Percentiles rank a stretch among this genome's conserved stretches.
Evolutionary conservation across 2,329 filamentous ascomycete genomes (phyloP).

Genomic region (Hypoxylon sp.): DNA sequence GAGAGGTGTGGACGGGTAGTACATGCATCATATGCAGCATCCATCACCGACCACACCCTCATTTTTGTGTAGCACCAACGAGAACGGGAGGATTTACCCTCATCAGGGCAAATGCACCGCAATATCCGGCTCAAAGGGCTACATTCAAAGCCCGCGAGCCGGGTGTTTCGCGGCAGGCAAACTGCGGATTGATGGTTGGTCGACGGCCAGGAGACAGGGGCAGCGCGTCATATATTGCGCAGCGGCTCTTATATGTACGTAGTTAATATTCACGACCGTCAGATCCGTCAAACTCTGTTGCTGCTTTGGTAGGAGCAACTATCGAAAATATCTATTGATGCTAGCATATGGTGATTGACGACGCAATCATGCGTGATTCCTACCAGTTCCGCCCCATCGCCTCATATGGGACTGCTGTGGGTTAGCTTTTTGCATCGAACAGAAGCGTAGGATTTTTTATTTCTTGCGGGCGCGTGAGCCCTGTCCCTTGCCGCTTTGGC

Average conservation of each 20-base stretch:
- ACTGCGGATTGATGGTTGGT: constrained; percentile 9
- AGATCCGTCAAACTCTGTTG: constrained; percentile 2
- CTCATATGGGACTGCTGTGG: constrained; percentile 4
- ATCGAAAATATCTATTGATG: constrained; percentile 11
- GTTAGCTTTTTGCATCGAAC: constrained; percentile 15
- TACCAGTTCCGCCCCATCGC: constrained; percentile 2
- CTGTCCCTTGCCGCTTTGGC: constrained; percentile 43
- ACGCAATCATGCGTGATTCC: constrained; percentile 17
- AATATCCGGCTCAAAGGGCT: constrained; percentile 40
- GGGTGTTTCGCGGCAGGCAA: constrained; percentile 35
- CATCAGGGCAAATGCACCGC: constrained; percentile 35
- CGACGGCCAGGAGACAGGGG: constrained; percentile 28
- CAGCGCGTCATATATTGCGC: constrained; percentile 36
- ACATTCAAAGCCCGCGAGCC: constrained; percentile 22
- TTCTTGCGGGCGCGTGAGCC: constrained; percentile 38
- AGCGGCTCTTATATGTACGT: constrained; percentile 20
- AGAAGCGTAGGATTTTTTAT: constrained; percentile 25
- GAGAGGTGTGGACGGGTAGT: constrained; percentile 44
- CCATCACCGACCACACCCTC: constrained; percentile 42
- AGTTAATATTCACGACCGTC: constrained; percentile 23
- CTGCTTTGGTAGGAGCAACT: constrained; percentile 1
- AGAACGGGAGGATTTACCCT: constrained; percentile 40
- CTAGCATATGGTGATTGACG: constrained; percentile 3
- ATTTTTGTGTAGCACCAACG: constrained; percentile 32
- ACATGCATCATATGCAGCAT: constrained; percentile 43